Base-by-base conservation (phyloP, 257 asterid species). In the Coffea eugenioides region DNA sequence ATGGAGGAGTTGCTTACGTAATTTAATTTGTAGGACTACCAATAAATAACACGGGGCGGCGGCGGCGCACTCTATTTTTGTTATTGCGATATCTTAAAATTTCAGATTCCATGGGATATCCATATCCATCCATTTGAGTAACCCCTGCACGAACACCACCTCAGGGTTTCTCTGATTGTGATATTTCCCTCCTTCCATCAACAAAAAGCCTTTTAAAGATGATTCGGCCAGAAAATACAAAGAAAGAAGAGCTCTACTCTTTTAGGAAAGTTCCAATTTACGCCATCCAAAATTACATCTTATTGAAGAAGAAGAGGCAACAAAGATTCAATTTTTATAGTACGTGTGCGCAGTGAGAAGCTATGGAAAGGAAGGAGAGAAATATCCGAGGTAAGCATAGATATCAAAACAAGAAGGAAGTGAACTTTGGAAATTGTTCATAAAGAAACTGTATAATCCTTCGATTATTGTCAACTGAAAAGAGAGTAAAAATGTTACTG, bases 391-490 rank as follows among this genome's bases (percentile, higher is more conserved):
- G 13, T 7, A 14, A 74, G 13, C 48, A 73, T 49, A 54, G 20
- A 71, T 12, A 71, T 0, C 45, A 52, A 11, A 18, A 59, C 11
- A 57, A 57, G 11, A 59, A 59, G 21, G 12, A 71, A 43, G 45
- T 45, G 12, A 65, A 34, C 1, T 5, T 62, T 7, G 73, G 73
- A 46, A 7, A 23, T 1, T 27, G 9, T 25, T 5, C 23, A 23
- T 25, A 65, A 74, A 73, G 64, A 48, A 49, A 61, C 13, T 71
- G 69, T 49, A n/a, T 36, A 14, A 21, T 56, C 67, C 36, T 41
- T 71, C 34, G 51, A 77, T 46, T 64, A 80, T 75, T 80, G 61
- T 74, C 51, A 77, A 64, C 27, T 34, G 21, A 3, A 39, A 77
- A 39, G 43, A 39, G 43, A 39, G 43, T 3, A 73, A 20, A 25